These are phyloP conservation scores for Yamadazyma insecticola DNA, from an alignment of 805 yeast species.

Conservation along the genomic window DNA sequence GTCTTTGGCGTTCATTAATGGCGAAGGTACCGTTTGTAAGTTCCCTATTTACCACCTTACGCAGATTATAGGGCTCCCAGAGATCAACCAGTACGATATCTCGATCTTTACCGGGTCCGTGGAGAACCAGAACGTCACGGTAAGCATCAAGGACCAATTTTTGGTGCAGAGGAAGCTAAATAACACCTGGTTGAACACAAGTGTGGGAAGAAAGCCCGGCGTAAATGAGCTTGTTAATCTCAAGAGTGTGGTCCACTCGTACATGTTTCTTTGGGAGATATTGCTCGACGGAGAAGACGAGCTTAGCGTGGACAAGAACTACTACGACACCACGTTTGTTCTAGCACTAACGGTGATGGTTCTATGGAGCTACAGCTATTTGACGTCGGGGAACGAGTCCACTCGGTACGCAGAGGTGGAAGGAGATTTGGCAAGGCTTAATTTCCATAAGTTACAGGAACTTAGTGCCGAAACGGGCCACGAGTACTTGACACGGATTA, in stretches of 20 bases:
- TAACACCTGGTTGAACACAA: constrained; percentile 29
- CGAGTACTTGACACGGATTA: constrained; percentile 29
- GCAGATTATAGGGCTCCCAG: constrained; percentile 56
- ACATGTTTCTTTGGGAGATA: constrained; percentile 35
- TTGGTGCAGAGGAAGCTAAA: constrained; percentile 30
- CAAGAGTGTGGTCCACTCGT: constrained; percentile 35
- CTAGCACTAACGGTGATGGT: constrained; percentile 34
- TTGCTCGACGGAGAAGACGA: constrained; percentile 17
- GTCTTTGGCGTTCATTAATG: constrained; percentile 6
- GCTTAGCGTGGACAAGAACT: constrained; percentile 31
- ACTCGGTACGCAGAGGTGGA: constrained; percentile 13
- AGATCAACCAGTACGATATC: constrained; percentile 72
- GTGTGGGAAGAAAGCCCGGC: too few species aligned
- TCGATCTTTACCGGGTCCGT: constrained; percentile 81
- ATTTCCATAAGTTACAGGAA: constrained; percentile 21
- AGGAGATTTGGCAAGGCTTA: constrained; percentile 10
- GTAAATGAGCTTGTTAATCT: constrained; percentile 25
- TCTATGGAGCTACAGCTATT: constrained; percentile 36
- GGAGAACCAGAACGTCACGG: constrained; percentile 55
- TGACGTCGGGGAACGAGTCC: constrained; percentile 22
- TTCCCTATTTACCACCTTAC: constrained; percentile 69
- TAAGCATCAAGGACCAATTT: constrained; percentile 29
- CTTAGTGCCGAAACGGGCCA: constrained; percentile 34
- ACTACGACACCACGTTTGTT: constrained; percentile 33
- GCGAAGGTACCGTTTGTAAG: constrained; percentile 9